Evolutionary conservation across 805 yeast species (phyloP).

Genomic region (Scheffersomyces spartinae): DNA sequence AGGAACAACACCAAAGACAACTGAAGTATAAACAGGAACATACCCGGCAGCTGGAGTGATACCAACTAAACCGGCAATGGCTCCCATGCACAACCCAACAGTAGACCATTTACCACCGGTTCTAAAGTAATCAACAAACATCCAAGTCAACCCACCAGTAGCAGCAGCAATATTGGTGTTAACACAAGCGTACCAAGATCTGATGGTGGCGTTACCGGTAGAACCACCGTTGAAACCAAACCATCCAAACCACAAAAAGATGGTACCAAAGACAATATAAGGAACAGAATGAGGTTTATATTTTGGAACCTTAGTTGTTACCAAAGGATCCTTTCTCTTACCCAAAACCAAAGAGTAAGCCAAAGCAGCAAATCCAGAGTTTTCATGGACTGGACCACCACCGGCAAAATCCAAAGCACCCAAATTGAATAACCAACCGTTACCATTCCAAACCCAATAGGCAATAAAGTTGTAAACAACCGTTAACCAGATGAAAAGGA

Average conservation of each 20-base stretch:
- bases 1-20: conserved; percentile 72
- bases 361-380: conserved; percentile 90
- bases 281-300: conserved; percentile 92
- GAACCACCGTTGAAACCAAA: conserved; percentile 98
- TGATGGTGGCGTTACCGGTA: conserved; percentile 83
- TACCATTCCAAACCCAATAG: conserved; percentile 94
- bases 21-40: conserved; percentile 85
- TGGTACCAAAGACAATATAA: conserved; percentile 83
- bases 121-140: conserved; percentile 81
- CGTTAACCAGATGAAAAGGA: conserved; percentile 88
- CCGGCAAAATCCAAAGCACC: conserved; percentile 97
- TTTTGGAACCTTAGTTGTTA: conserved; percentile 63
- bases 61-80: conserved; percentile 87
- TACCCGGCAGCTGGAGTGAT: conserved; percentile 96
- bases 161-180: conserved; percentile 94
- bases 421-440: conserved; percentile 76
- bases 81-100: conserved; percentile 89
- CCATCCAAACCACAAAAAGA: conserved; percentile 98
- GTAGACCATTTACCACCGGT: conserved; percentile 86
- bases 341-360: conserved; percentile 90
- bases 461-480: conserved; percentile 94
- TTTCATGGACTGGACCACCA: conserved; percentile 96
- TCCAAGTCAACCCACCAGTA: conserved; percentile 87
- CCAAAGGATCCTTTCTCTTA: conserved; percentile 76
- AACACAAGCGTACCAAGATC: conserved; percentile 90